Conservation (phyloP, 805 yeast species). For the Kodamaea sagamina region DNA sequence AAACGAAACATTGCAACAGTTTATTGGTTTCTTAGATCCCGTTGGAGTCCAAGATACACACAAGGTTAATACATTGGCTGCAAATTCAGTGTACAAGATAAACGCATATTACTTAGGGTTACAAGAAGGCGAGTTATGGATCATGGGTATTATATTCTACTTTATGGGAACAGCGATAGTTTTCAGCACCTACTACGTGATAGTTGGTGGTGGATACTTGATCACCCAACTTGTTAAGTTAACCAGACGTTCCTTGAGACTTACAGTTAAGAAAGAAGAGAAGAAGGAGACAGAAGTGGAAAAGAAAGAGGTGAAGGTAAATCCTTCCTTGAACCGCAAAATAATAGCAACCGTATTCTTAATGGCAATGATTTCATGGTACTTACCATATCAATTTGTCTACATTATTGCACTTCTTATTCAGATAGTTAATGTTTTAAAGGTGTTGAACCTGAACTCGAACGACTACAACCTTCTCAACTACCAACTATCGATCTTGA, state of each 20-base stretch:
- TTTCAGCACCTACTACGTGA: conserved; percentile 31
- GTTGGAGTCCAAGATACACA: conserved; percentile 49
- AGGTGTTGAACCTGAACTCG: conserved; percentile 14
- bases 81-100: conserved; percentile 31
- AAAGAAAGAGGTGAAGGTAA: not conserved
- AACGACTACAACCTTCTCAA: conserved; percentile 43
- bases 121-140: conserved; percentile 55
- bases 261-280: not conserved
- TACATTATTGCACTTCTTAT: conserved; percentile 59
- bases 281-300: not conserved
- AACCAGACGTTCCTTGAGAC: not conserved
- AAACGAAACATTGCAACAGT: conserved; percentile 33
- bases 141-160: conserved; percentile 60
- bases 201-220: conserved; percentile 6
- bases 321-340: conserved; percentile 2
- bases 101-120: conserved; percentile 71
- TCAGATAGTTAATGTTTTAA: conserved; percentile 57
- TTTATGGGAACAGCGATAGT: conserved; percentile 48
- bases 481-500: conserved; percentile 60
- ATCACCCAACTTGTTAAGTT: conserved; percentile 1
- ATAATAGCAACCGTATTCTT: conserved; percentile 42
- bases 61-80: conserved; percentile 42
- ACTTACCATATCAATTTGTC: conserved; percentile 82
- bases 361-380: conserved; percentile 51
- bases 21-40: conserved; percentile 54